phyloP scores from a whole-genome alignment of 441 rosid genomes.

The Omphalea diandra region DNA sequence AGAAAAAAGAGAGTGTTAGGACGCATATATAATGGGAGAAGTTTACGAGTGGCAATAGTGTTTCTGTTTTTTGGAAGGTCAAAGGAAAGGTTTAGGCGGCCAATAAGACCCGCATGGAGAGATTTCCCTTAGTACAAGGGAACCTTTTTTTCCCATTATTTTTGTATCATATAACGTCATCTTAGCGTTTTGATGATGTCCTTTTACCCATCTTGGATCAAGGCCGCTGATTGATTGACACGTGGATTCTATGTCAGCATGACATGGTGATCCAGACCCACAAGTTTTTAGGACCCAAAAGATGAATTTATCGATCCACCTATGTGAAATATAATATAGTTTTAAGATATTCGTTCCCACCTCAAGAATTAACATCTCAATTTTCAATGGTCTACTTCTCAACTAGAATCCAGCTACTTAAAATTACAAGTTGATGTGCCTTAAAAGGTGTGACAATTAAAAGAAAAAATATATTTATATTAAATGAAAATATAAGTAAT shows the following conservation, averaged over 20 bases:
- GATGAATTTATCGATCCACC: conserved; percentile 16
- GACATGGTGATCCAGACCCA: not conserved
- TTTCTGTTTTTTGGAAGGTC: conserved; percentile 32
- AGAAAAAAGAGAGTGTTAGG: conserved; percentile 4
- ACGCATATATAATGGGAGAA: conserved; percentile 36
- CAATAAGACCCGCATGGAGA: conserved; percentile 34
- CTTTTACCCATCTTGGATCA: not conserved
- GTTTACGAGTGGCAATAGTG: not conserved
- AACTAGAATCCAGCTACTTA: not conserved
- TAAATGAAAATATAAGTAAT: too few species aligned
- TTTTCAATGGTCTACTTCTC: not conserved
- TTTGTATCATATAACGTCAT: conserved; percentile 29
- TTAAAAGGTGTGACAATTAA: too few species aligned
- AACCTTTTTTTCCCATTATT: not conserved
- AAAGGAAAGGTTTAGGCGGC: conserved; percentile 41
- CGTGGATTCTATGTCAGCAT: conserved; percentile 8
- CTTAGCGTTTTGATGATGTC: conserved; percentile 47
- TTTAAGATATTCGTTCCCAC: not conserved
- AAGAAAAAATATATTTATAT: too few species aligned
- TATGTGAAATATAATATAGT: not conserved
- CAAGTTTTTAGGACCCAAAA: not conserved
- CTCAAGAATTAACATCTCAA: not conserved
- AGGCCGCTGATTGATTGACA: conserved; percentile 21
- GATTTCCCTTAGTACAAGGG: conserved; percentile 26
- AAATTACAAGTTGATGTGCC: not conserved